Evolutionary conservation across 257 asterid genomes (phyloP), one percentile per base, ranked within the genome.

Genomic region (Fraxinus anomala): DNA sequence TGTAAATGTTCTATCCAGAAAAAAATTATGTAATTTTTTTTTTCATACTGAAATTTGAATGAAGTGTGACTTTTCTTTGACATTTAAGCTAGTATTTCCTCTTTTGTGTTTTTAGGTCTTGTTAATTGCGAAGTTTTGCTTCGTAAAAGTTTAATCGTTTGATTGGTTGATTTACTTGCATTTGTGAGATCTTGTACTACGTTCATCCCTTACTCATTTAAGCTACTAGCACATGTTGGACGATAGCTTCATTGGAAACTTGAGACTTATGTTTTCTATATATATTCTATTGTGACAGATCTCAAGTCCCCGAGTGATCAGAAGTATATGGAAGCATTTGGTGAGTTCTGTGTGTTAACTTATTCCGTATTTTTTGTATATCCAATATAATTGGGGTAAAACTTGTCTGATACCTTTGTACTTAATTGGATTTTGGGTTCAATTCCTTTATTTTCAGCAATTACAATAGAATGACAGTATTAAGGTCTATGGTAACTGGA

Each of bases 281-380:
- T 13, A 0, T 40, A 11, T 30, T 37, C 8, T 21, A 5, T 51
- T 14, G 63, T n/a, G 82, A 81, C 97, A 94, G 99, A 93, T 89
- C 82, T 91, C 85, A 95, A 88, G 91, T 93, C 97, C 78, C 90
- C 92, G 47, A 82, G 89, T 68, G 99, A 93, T 81, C 91, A 92
- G 9, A 95, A 93, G 92, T 90, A 88, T 77, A 86, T 87, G 92
- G 99, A 95, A 87, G 99, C 97, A 83, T 90, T 87, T 89, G 99
- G 99, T 95, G 80, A 87, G 92, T 81, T 70, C 63, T 44, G 72
- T 47, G 72, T 47, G 40, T 70, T 61, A 61, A 70, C 71, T 75
- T 83, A 67, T 42, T 74, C 69, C 79, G 69, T 59, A 34, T 49
- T 76, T 36, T 36, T 33, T 16, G 23, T 51, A 49, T 19, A 51